phyloP scores from a whole-genome alignment of 2,329 filamentous ascomycete genomes.

The Mollisia scopiformis region DNA sequence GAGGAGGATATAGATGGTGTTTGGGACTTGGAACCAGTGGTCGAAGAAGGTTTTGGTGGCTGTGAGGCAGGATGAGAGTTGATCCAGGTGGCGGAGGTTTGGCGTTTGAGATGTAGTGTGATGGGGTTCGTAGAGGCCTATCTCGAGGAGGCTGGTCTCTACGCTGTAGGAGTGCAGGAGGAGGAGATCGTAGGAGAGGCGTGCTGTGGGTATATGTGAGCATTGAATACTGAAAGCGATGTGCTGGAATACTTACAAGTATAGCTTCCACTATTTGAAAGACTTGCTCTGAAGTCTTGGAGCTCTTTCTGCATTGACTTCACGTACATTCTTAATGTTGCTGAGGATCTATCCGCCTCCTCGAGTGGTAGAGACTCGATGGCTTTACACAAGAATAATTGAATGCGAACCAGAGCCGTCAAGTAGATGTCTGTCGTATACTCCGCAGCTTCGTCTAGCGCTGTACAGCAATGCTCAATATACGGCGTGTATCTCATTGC shows the following conservation, averaged over 20 bases:
- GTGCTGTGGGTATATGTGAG: not conserved
- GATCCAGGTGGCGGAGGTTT: not conserved
- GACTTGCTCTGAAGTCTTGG: not conserved
- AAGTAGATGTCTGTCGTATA: conserved; percentile 2
- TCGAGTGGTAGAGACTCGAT: not conserved
- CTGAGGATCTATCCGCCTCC: not conserved
- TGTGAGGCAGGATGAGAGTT: not conserved
- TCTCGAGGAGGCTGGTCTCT: not conserved
- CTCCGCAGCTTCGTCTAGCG: not conserved
- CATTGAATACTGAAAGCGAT: not conserved
- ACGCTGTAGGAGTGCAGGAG: conserved; percentile 2
- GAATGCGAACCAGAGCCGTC: not conserved
- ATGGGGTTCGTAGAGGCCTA: not conserved
- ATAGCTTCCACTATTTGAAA: not conserved
- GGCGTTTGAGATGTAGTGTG: not conserved
- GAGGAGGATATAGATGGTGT: not conserved
- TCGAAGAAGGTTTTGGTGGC: not conserved
- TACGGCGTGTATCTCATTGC: conserved; percentile 1
- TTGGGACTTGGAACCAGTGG: not conserved
- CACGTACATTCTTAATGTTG: not conserved
- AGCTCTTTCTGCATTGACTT: not conserved
- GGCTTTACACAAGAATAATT: not conserved
- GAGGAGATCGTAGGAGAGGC: not conserved
- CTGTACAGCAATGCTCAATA: conserved; percentile 1
- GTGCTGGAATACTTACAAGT: not conserved